These are phyloP conservation scores for Fusarium udum DNA, from an alignment of 2,329 filamentous ascomycete species.

Conservation along the genomic window DNA sequence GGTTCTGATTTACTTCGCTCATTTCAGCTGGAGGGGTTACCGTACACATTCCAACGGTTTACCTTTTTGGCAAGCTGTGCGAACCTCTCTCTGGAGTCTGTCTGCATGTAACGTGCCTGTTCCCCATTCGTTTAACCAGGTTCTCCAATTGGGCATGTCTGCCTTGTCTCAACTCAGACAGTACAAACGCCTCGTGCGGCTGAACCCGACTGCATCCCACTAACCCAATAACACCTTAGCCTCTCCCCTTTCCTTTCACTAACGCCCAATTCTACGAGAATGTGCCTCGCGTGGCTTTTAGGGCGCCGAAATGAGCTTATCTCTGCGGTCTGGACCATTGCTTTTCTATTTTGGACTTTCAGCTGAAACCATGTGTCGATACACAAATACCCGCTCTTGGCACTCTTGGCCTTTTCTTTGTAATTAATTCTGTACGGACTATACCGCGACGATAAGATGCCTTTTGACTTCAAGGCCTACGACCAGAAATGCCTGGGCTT, in stretches of 20 bases:
- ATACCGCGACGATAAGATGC: constrained; percentile 42
- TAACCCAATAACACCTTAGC: constrained; percentile 1
- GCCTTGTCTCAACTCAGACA: background rate
- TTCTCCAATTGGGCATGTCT: background rate
- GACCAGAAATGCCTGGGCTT: constrained; percentile 51
- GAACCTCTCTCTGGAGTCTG: rapidly evolving
- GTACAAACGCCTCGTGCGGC: constrained; percentile 14
- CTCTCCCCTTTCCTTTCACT: rapidly evolving
- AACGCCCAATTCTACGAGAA: background rate
- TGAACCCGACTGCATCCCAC: constrained; percentile 5
- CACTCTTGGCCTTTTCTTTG: background rate
- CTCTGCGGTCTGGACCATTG: background rate
- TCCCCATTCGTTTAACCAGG: rapidly evolving
- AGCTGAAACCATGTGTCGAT: background rate
- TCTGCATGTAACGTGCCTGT: background rate
- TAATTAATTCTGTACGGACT: rapidly evolving
- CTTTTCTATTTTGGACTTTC: background rate
- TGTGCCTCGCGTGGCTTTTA: constrained; percentile 24
- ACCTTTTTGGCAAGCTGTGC: background rate
- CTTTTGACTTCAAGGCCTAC: constrained; percentile 54
- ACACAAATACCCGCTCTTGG: constrained; percentile 2
- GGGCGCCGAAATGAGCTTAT: background rate
- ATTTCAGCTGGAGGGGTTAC: too few species aligned
- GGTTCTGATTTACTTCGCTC: too few species aligned
- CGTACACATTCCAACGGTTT: too few species aligned